Evolutionary conservation across 768 basidiomycete genomes (phyloP), one percentile per base, ranked within the genome.

Genomic region (Mycena olivaceomarginata): DNA sequence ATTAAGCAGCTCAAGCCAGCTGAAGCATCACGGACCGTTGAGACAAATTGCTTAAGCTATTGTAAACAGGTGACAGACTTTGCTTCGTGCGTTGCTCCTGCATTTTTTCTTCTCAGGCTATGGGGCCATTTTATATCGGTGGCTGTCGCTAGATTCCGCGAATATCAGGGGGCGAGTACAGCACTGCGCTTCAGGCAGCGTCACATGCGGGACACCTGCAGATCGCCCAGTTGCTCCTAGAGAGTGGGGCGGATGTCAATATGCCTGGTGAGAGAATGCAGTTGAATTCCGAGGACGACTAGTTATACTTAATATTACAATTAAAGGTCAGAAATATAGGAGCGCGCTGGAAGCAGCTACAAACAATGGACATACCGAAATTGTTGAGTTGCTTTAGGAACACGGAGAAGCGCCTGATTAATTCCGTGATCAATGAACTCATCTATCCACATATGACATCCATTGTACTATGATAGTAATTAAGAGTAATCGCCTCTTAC

Each of bases 101-200:
- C n/a, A n/a, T n/a, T n/a, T n/a, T n/a, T n/a, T n/a, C n/a, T n/a
- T n/a, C n/a, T n/a, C n/a, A n/a, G n/a, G n/a, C n/a, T n/a, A n/a
- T n/a, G n/a, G n/a, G n/a, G n/a, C n/a, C n/a, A n/a, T 25, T n/a
- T 12, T 59, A 25, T 31, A 59, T 31, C 12, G 11, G 11, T 31
- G 57, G 22, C 16, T 13, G 48, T 51, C 20, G 48, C 48, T 51
- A 51, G 22, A 59, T 31, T 13, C n/a, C n/a, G 25, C 25, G 57
- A 59, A 56, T 31, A 25, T 37, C 45, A 48, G 59, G 43, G 10
- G 45, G 43, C 45, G 20, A 62, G 13, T 45, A 37, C 5, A 31
- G 60, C 45, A 71, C 70, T 3, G 70, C 59, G 6, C 70, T 71
- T 1, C 70, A 62, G 20, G 70, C 59, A 31, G 70, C 70, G 3